Conservation (phyloP, 257 asterid genomes). For the Capsicum baccatum region DNA sequence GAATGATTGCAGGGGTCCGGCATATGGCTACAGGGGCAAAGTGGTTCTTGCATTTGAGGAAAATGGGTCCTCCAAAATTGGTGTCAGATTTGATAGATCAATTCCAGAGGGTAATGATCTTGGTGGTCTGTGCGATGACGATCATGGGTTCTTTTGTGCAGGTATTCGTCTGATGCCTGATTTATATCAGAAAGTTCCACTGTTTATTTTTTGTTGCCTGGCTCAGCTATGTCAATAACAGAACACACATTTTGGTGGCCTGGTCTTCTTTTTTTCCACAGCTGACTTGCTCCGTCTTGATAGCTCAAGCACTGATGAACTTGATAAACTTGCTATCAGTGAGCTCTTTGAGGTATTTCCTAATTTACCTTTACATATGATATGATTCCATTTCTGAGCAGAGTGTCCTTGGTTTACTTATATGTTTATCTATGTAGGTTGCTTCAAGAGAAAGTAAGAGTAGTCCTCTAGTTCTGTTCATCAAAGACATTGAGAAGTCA, state of each 20-base stretch:
- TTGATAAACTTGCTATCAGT: constrained; percentile 69
- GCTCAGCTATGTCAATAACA: not conserved
- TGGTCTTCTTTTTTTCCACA: constrained; percentile 46
- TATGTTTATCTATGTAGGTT: constrained; percentile 52
- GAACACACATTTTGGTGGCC: constrained; percentile 17
- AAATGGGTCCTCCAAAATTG: constrained; percentile 55
- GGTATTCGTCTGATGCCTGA: constrained; percentile 23
- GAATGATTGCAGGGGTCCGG: constrained; percentile 69
- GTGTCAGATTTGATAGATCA: constrained; percentile 27
- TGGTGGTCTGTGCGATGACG: constrained; percentile 32
- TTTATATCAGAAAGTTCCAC: constrained; percentile 4
- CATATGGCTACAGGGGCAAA: constrained; percentile 74
- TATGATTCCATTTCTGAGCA: not conserved
- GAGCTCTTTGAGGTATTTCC: constrained; percentile 82
- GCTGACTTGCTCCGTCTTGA: constrained; percentile 84
- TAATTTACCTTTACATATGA: not conserved
- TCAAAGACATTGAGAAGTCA: constrained; percentile 89
- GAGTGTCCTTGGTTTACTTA: constrained; percentile 7
- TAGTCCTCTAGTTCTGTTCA: constrained; percentile 64
- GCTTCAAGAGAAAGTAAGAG: constrained; percentile 70
- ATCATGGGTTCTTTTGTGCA: constrained; percentile 29
- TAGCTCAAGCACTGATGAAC: constrained; percentile 66
- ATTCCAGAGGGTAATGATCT: constrained; percentile 24
- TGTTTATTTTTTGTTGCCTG: not conserved
- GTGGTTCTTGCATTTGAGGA: constrained; percentile 88